Evolutionary conservation across 352 stramenopile species (phyloP), one percentile per base, ranked within the genome.

Genomic region (Aphanomyces astaci): DNA sequence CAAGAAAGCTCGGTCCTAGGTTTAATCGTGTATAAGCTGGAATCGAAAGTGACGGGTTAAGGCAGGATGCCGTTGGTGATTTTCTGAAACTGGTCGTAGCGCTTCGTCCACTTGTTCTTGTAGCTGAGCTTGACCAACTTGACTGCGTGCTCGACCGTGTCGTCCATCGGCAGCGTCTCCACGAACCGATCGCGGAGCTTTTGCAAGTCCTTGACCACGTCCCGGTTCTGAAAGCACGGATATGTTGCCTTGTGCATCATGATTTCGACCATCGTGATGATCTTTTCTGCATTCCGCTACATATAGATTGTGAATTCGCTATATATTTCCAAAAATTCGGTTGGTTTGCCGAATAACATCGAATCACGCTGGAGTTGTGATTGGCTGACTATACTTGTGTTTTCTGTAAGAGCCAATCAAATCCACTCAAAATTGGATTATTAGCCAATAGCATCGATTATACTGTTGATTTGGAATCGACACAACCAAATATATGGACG

Each of bases 51-150:
- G n/a, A n/a, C n/a, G n/a, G 54, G 2, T 55, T 78, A 94, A 5
- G 82, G 83, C 32, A 91, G 33, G 68, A 95, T 96, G 24, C 86
- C 85, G 72, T 97, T 96, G 27, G 82, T 96, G 65, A 88, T 86
- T 64, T 97, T 87, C 71, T 98, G 92, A 74, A 98, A 98, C 56
- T 90, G 75, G 74, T 98, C 92, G 75, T 98, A 98, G 24, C 94
- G 73, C 69, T 92, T 92, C 9, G 94, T 98, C 68, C 92, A 96
- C 66, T 81, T 86, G 78, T 97, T 90, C 62, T 97, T 88, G 73
- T 96, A 95, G 54, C 95, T 98, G 24, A 89, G 84, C 73, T 89
- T 86, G 40, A 98, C 84, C 74, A 94, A 89, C 72, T 94, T 92
- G 71, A 94, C 80, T 32, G 89, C 77, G 5, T 70, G 72, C 67